Evolutionary conservation across 192 early-diverging fungal species (phyloP), one percentile per base, ranked within the genome.

Genomic region (Geranomyces variabilis): DNA sequence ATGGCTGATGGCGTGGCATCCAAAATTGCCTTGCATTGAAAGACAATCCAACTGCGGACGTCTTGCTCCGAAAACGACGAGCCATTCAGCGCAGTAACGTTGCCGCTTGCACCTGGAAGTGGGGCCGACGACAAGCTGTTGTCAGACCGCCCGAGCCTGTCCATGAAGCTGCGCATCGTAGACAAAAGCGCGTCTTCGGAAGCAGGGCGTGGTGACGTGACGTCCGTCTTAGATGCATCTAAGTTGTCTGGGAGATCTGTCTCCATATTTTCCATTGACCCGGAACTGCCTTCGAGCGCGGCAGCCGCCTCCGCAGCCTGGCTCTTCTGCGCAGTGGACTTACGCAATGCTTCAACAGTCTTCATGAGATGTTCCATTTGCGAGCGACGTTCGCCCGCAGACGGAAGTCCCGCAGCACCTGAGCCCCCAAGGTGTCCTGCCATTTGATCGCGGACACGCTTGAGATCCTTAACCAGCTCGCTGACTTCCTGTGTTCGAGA

Each of bases 391-490:
- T 29, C 48, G 21, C 9, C 49, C 10, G 33, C 48, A 5, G 48
- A 21, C 10, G 66, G 17, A 41, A 10, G 36, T 41, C 36, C 36
- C 21, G 34, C 14, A 19, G 7, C 63, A n/a, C 34, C 6, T 7
- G 59, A 72, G n/a, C 55, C 22, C 17, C 61, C 59, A 47, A 61
- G 61, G 34, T 61, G 58, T 14, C 69, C 69, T 1, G 43, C 61
- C 30, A 72, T 61, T 44, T 73, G 75, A 47, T 77, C 69, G 26
- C 67, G 43, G 26, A 67, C 31, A 15, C 69, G 8, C 67, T 72
- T 77, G 4, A 78, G 53, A n/a, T 79, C 78, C 49, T 66, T 59
- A 6, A 68, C 47, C 70, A 73, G 31, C 21, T 79, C 75, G 47
- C 47, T 67, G 1, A 64, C 15, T 19, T 48, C 36, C 51, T n/a